Conservation (phyloP, 495 filamentous ascomycete genomes). For the Delitschia confertaspora region DNA sequence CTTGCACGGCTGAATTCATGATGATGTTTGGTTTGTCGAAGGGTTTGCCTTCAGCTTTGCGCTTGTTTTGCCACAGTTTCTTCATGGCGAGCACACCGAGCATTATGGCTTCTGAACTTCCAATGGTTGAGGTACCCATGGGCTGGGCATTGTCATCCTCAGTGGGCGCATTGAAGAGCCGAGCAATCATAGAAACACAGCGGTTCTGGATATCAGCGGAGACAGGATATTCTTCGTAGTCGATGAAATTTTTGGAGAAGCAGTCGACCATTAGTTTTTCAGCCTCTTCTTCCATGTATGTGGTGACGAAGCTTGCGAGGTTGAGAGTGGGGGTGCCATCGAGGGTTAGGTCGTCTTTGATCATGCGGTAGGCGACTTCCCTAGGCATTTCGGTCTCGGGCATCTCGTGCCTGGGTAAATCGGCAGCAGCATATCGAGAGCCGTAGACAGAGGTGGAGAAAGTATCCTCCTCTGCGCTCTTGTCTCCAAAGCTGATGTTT, state of each 20-base stretch:
- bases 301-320: constrained; percentile 74
- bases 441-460: constrained; percentile 77
- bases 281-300: constrained; percentile 86
- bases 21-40: constrained; percentile 71
- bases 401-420: constrained; percentile 76
- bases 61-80: constrained; percentile 83
- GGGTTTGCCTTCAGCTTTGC: constrained; percentile 67
- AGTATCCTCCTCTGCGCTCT: constrained; percentile 48
- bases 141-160: constrained; percentile 44
- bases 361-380: constrained; percentile 72
- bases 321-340: constrained; percentile 52
- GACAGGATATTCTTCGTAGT: constrained; percentile 88
- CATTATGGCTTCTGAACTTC: constrained; percentile 86
- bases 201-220: constrained; percentile 85
- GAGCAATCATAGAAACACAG: constrained; percentile 88
- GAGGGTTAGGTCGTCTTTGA: constrained; percentile 83
- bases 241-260: constrained; percentile 79
- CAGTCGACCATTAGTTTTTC: constrained; percentile 81
- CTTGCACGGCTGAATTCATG: constrained; percentile 89
- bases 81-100: constrained; percentile 87
- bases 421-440: constrained; percentile 64
- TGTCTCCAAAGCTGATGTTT: constrained; percentile 37
- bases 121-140: constrained; percentile 78
- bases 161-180: constrained; percentile 67
- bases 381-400: constrained; percentile 57